Evolutionary conservation across 371 early-diverging fungal genomes (phyloP), one percentile per base, ranked within the genome.

Genomic region (Mucor sp.): DNA sequence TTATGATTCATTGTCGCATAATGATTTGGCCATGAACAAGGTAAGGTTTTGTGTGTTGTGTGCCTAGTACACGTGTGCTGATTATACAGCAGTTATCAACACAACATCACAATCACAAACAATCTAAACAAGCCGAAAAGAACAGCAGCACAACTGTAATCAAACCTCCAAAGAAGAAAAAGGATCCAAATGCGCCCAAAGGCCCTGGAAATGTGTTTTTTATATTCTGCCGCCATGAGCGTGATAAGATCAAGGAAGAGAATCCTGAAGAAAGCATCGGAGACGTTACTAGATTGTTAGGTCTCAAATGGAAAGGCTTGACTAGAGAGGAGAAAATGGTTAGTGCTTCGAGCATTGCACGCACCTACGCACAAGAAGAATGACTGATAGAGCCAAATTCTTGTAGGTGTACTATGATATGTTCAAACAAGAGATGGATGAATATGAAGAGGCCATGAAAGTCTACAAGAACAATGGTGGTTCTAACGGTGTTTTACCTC

Each of bases 151-250:
- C 30, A 64, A 58, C 65, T 28, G 48, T 61, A 37, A 62, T 62
- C 14, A 78, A 81, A 39, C 60, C 76, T 9, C 82, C 77, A 21
- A 75, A 70, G 41, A 77, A 75, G 57, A 82, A 82, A 48, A 83
- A 79, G 56, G 90, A 90, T 70, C 90, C 90, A 19, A 88, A 89
- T 67, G 90, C 90, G 12, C 90, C 90, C 21, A 86, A 85, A 76
- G 80, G 89, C 0, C 88, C 89, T 15, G 85, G 87, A 30, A 90
- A 90, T 68, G 90, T 88, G 5, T 90, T 88, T 65, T 87, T 89
- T 53, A 58, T 87, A 17, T 90, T 78, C 61, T 89, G 87, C 69
- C 82, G 88, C 21, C 32, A 83, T 30, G 77, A 84, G 63, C 81
- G 89, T 25, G 85, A 84, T 41, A 82, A 85, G 65, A 74, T 89